A percentile compares a stretch with the other conserved stretches of the same genome.
Evolutionary conservation across 2,329 filamentous ascomycete species (phyloP).

Genomic region (Gremmenia infestans): DNA sequence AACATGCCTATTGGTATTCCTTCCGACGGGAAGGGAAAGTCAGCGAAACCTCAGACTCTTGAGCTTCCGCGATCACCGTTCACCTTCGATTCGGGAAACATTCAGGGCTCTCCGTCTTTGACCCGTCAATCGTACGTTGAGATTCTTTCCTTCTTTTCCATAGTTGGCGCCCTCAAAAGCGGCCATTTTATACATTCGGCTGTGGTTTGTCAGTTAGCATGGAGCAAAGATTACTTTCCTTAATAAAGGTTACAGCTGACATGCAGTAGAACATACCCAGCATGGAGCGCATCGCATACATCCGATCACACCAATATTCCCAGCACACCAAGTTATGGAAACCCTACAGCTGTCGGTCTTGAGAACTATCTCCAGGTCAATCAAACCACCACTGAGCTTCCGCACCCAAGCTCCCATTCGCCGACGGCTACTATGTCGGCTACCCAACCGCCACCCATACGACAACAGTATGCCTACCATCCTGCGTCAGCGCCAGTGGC

Average conservation of each 20-base stretch:
- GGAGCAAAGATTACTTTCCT: not conserved
- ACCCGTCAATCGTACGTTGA: conserved; percentile 29
- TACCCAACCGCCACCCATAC: conserved; percentile 8
- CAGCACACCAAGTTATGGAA: conserved; percentile 24
- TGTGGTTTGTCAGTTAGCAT: not conserved
- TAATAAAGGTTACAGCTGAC: conserved; percentile 12
- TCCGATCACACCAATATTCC: conserved; percentile 24
- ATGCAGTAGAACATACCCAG: conserved; percentile 22
- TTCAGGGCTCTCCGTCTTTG: conserved; percentile 24
- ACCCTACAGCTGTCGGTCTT: conserved; percentile 13
- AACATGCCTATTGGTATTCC: conserved; percentile 16
- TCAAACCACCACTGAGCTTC: conserved; percentile 19
- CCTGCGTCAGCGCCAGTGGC: conserved; percentile 13
- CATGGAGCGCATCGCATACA: conserved; percentile 25
- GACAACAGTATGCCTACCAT: conserved; percentile 19
- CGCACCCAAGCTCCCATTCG: conserved; percentile 13
- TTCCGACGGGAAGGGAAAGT: conserved; percentile 20
- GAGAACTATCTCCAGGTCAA: conserved; percentile 27
- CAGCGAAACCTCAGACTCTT: conserved; percentile 21
- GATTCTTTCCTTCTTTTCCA: not conserved
- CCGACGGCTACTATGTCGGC: conserved; percentile 14
- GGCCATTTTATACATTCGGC: not conserved
- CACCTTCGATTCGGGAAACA: conserved; percentile 29
- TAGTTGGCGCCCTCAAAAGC: not conserved
- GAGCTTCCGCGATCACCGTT: conserved; percentile 30